Base-by-base conservation (phyloP, 1,139 yeast species). In the Suhomyces wounanorum region DNA sequence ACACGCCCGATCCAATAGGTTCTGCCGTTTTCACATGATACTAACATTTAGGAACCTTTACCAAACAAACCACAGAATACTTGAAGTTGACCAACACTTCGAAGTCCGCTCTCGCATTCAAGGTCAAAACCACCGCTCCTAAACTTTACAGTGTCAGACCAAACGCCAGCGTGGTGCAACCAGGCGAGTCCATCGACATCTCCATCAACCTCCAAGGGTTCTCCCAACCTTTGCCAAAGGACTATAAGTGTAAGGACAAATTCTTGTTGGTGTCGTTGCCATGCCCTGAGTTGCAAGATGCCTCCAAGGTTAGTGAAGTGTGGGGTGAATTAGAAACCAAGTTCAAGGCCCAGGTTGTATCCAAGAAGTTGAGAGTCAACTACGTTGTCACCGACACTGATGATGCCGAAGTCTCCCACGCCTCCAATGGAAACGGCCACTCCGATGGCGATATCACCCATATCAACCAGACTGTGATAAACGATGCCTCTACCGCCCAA, bases 91-190 rank as follows among this genome's bases (percentile, higher is more conserved):
- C 81, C 53, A 94, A 94, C 73, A 80, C 82, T 51, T 72, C 89
- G 23, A 67, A 73, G 31, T 73, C 83, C 39, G 79, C 87, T 45
- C 72, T 82, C 63, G 97, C 97, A 31, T 94, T 90, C 78, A 95
- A 95, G 76, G 97, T 95, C 65, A 95, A 94, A 73, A 94, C 99
- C 45, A 94, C 99, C 9, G 97, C 98, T 13, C 99, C 99, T 53
- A 92, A 89, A 69, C 79, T 90, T 68, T 89, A 92, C 76, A 89
- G 97, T 70, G 98, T 94, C 50, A 86, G 97, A 72, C 99, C 99
- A 53, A 94, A 92, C 69, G 95, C 97, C 51, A 83, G 96, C 26
- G 72, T 87, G 40, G 78, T 94, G 51, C 79, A 77, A 40, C 94
- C 98, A 13, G 95, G 96, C 38, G 82, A 82, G 56, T 70, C 85